Conservation (phyloP, 106 monocot species). For the Acorus calamus region DNA sequence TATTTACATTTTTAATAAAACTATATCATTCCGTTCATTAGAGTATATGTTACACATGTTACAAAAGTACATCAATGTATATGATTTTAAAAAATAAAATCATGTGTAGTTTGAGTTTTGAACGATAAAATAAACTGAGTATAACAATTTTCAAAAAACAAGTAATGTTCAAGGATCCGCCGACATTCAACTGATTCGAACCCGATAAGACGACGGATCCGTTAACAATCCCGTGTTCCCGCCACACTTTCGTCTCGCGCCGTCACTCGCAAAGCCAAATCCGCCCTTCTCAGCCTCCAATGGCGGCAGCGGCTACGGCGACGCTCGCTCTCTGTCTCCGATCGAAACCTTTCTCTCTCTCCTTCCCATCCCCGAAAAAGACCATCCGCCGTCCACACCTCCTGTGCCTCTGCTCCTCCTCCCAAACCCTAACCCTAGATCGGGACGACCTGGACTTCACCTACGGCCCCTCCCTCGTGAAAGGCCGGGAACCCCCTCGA, state of each 20-base stretch:
- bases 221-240: too few relatives aligned
- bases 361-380: not conserved
- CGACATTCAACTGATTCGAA: too few relatives aligned
- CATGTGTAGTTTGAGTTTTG: too few relatives aligned
- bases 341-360: not conserved
- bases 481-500: slow-evolving; percentile 7
- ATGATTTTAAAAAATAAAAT: too few relatives aligned
- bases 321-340: not conserved
- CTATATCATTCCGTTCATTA: too few relatives aligned
- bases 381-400: not conserved
- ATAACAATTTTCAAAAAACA: too few relatives aligned
- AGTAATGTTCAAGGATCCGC: too few relatives aligned
- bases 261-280: not conserved
- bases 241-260: not conserved
- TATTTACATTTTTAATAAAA: too few relatives aligned
- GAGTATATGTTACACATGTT: too few relatives aligned
- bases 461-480: slow-evolving; percentile 48
- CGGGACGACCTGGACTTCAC: not conserved
- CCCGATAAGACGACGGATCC: too few relatives aligned
- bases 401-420: not conserved
- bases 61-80: too few relatives aligned
- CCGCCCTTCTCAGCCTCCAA: not conserved
- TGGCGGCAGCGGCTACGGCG: not conserved
- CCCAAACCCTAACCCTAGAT: not conserved
- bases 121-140: too few relatives aligned